Evolutionary conservation across 2,329 filamentous ascomycete genomes (phyloP).

Genomic region (Neonectria hederae): DNA sequence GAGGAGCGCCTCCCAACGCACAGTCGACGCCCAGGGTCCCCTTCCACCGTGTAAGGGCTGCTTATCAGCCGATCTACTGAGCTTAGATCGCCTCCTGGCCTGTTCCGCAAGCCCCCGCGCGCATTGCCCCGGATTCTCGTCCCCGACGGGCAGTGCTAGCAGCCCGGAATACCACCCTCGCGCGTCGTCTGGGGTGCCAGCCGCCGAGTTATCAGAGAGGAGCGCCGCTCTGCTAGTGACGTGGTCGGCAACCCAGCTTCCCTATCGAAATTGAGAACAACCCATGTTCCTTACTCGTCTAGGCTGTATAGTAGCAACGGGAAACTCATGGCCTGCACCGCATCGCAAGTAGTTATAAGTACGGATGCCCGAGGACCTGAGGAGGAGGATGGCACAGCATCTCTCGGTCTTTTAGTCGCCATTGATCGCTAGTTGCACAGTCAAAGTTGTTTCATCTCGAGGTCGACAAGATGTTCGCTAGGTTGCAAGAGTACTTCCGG

Average conservation of each 20-base stretch:
- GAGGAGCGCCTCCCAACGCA: conserved; percentile 9
- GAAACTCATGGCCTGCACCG: background rate
- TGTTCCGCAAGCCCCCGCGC: conserved; percentile 5
- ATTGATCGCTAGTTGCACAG: background rate
- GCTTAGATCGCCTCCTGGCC: conserved; percentile 1
- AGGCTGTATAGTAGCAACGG: background rate
- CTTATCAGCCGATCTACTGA: conserved; percentile 15
- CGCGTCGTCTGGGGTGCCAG: conserved; percentile 13
- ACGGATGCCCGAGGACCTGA: background rate
- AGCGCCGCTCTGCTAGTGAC: conserved; percentile 20
- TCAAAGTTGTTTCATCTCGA: background rate
- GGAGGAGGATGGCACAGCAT: background rate
- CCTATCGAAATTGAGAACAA: background rate
- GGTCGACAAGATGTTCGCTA: conserved; percentile 8
- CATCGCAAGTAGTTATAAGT: conserved; percentile 13
- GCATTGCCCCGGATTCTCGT: conserved; percentile 10
- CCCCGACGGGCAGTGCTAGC: background rate
- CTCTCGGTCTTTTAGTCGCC: background rate
- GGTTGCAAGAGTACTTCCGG: conserved; percentile 10
- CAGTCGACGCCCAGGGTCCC: background rate
- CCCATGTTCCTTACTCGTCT: background rate
- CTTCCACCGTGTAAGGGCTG: background rate
- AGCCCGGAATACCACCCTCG: conserved; percentile 13
- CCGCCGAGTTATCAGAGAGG: conserved; percentile 13
- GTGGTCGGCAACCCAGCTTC: background rate